phyloP scores from a whole-genome alignment of 192 early-diverging fungal genomes.

The Coemansia sp. region DNA sequence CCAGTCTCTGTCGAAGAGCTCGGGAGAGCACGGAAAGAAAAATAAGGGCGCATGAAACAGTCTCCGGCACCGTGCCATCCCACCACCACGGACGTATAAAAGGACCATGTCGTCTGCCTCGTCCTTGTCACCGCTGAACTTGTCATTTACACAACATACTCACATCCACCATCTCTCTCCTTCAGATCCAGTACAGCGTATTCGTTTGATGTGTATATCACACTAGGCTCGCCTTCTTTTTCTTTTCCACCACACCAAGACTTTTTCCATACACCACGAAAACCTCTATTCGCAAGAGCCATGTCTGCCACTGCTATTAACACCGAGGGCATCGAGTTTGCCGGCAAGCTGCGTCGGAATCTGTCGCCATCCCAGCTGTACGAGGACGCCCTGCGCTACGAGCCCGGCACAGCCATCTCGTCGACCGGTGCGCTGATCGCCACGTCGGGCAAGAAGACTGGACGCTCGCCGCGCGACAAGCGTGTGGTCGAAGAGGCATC shows the following conservation, averaged over 20 bases:
- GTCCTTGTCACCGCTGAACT: neutral
- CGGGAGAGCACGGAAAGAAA: too few species aligned
- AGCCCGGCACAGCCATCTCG: constrained; percentile 85
- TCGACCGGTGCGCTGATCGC: constrained; percentile 88
- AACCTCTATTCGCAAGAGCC: neutral
- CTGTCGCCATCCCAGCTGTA: constrained; percentile 83
- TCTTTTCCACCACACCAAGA: neutral
- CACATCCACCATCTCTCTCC: neutral
- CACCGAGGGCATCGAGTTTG: constrained; percentile 48
- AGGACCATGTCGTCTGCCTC: too few species aligned
- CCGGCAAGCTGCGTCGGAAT: constrained; percentile 74
- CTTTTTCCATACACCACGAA: neutral
- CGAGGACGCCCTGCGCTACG: constrained; percentile 85
- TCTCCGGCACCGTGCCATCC: too few species aligned
- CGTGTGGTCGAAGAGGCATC: constrained; percentile 90
- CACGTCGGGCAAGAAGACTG: constrained; percentile 87
- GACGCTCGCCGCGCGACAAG: constrained; percentile 94
- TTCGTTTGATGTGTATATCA: constrained; percentile 5
- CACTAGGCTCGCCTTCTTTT: neutral
- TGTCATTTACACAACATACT: neutral
- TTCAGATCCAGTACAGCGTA: neutral
- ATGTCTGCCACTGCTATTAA: constrained; percentile 27
- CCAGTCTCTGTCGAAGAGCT: too few species aligned
- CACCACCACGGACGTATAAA: too few species aligned
- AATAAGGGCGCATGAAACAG: too few species aligned